phyloP scores from a whole-genome alignment of 73 alveolate genomes.

The Paramecium sonneborni region DNA sequence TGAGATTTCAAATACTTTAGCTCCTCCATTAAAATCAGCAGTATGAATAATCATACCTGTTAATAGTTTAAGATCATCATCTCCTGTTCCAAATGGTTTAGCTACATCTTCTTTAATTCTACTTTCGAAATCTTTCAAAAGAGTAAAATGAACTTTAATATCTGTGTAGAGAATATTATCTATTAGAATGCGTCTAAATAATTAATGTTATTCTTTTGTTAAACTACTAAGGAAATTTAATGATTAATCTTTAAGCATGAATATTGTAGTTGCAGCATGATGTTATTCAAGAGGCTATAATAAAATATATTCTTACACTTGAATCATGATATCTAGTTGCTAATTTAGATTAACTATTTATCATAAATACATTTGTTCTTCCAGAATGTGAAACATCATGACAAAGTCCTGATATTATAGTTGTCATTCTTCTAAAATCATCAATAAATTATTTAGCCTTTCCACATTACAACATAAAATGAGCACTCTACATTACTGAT shows the following conservation, averaged over 20 bases:
- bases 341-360: constrained; percentile 48
- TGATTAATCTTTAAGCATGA: constrained; percentile 50
- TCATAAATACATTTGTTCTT: constrained; percentile 55
- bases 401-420: constrained; percentile 61
- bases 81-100: constrained; percentile 15
- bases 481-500: constrained; percentile 65
- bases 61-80: constrained; percentile 46
- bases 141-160: constrained; percentile 57
- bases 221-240: constrained; percentile 24
- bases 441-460: constrained; percentile 52
- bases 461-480: background rate
- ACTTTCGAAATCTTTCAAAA: constrained; percentile 55
- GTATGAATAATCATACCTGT: constrained; percentile 70
- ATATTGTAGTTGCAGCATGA: constrained; percentile 64
- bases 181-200: constrained; percentile 56
- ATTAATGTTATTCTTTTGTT: background rate
- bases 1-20: constrained; percentile 62
- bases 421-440: constrained; percentile 22
- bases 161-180: constrained; percentile 64
- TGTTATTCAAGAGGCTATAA: constrained; percentile 59
- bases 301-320: background rate
- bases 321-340: constrained; percentile 65
- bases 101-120: constrained; percentile 28
- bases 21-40: constrained; percentile 70
- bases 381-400: constrained; percentile 68